A percentile compares a stretch with the other conserved stretches of the same genome.
Conservation (phyloP, 2,329 filamentous ascomycete genomes). For the Botrytis fragariae region DNA sequence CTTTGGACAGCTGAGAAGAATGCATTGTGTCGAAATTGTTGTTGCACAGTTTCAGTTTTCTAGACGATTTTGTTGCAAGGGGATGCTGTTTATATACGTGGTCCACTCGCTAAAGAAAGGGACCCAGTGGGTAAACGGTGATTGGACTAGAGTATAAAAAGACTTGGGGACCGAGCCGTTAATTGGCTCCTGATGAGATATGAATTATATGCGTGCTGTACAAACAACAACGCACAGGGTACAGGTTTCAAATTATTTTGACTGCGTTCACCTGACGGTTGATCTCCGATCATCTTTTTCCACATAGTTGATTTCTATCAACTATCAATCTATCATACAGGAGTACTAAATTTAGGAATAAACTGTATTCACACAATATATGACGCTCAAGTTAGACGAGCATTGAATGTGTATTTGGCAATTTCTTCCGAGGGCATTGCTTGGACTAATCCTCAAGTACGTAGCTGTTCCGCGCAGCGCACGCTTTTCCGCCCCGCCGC, state of each 20-base stretch:
- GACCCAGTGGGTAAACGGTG: not conserved
- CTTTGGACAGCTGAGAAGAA: conserved; percentile 1
- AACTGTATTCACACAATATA: not conserved
- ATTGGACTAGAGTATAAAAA: not conserved
- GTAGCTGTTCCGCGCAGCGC: not conserved
- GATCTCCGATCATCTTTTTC: not conserved
- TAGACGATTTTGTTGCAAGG: conserved; percentile 1
- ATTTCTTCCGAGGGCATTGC: not conserved
- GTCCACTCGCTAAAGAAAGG: conserved; percentile 18
- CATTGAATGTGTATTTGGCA: not conserved
- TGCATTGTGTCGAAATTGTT: not conserved
- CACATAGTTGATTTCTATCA: not conserved
- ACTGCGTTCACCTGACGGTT: not conserved
- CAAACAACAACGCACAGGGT: conserved; percentile 7
- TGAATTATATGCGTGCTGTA: conserved; percentile 3
- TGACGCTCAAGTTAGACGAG: not conserved
- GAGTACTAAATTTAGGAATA: no score
- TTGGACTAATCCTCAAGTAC: not conserved
- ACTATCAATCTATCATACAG: not conserved
- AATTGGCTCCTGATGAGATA: not conserved
- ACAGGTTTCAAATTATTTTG: not conserved
- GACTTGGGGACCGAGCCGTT: not conserved
- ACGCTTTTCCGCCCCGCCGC: no score
- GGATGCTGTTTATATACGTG: conserved; percentile 19
- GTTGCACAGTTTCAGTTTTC: conserved; percentile 11